Percentiles rank a stretch among this genome's conserved stretches.
phyloP scores from a whole-genome alignment of 805 yeast genomes.

The Cyberlindnera nakhonratchasimensis region DNA sequence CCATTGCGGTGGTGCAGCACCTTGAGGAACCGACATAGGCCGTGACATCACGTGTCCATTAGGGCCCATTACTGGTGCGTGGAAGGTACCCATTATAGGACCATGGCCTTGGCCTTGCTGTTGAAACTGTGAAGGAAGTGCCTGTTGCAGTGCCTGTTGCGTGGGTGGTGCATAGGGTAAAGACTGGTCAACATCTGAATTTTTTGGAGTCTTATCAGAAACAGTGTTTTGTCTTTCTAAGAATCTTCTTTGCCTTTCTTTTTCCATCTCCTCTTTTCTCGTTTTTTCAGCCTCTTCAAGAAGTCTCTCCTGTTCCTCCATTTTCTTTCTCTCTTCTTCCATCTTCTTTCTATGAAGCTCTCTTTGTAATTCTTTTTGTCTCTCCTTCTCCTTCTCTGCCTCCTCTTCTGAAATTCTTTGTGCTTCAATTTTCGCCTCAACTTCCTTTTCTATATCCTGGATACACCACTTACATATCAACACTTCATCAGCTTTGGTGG shows the following conservation, averaged over 20 bases:
- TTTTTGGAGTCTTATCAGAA: not conserved
- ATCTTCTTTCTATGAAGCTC: slow-evolving; percentile 17
- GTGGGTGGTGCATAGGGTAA: not conserved
- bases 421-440: slow-evolving; percentile 20
- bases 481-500: slow-evolving; percentile 26
- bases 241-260: slow-evolving; percentile 21
- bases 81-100: slow-evolving; percentile 10
- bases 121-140: slow-evolving; percentile 5
- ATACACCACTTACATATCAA: slow-evolving; percentile 30
- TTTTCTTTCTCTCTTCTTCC: slow-evolving; percentile 17
- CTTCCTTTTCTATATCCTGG: slow-evolving; percentile 26
- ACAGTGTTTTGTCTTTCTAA: slow-evolving; percentile 15
- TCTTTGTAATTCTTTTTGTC: slow-evolving; percentile 23
- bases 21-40: not conserved
- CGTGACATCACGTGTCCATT: not conserved
- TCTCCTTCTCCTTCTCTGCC: slow-evolving; percentile 23
- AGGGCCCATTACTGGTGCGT: not conserved
- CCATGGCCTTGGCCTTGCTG: not conserved
- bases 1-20: not conserved
- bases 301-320: slow-evolving; percentile 20
- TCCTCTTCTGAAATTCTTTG: slow-evolving; percentile 20
- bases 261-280: slow-evolving; percentile 27
- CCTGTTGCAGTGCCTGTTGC: not conserved
- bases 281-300: slow-evolving; percentile 23
- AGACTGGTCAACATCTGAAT: not conserved